Conservation (phyloP, 2,329 filamentous ascomycete genomes). For the Calonectria multiphialidica region DNA sequence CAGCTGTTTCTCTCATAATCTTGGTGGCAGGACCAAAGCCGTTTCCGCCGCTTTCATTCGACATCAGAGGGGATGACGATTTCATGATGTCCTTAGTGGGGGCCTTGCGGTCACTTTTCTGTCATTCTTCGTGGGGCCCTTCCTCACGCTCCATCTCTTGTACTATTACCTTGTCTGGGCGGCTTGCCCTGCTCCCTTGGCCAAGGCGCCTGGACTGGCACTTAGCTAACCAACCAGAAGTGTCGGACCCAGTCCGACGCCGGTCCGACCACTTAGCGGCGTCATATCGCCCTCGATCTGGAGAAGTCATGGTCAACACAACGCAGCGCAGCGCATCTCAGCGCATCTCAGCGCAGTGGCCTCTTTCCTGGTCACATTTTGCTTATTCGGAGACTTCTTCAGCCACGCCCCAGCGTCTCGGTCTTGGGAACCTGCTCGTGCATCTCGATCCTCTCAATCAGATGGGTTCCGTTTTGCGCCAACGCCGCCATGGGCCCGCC, state of each 20-base stretch:
- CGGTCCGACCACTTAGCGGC: neutral
- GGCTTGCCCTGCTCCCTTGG: neutral
- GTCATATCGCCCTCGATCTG: neutral
- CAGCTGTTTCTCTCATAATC: neutral
- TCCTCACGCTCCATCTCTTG: neutral
- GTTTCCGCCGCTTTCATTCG: neutral
- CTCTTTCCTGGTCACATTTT: constrained; percentile 23
- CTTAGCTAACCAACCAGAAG: neutral
- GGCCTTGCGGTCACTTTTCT: neutral
- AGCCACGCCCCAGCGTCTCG: constrained; percentile 36
- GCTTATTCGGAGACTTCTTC: constrained; percentile 37
- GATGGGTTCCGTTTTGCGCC: neutral
- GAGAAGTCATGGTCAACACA: neutral
- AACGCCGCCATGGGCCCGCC: neutral
- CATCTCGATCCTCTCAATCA: constrained; percentile 11
- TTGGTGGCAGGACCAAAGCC: neutral
- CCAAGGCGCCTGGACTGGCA: neutral
- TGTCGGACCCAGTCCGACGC: neutral
- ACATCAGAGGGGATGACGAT: neutral
- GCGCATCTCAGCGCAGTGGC: neutral
- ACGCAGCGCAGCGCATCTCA: neutral
- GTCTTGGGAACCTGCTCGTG: constrained; percentile 9
- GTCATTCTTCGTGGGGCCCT: constrained; percentile 7
- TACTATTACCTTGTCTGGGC: neutral
- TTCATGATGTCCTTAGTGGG: neutral